A percentile compares a stretch with the other conserved stretches of the same genome.
Evolutionary conservation across 106 monocot genomes (phyloP).

Genomic region (Allium cepa): DNA sequence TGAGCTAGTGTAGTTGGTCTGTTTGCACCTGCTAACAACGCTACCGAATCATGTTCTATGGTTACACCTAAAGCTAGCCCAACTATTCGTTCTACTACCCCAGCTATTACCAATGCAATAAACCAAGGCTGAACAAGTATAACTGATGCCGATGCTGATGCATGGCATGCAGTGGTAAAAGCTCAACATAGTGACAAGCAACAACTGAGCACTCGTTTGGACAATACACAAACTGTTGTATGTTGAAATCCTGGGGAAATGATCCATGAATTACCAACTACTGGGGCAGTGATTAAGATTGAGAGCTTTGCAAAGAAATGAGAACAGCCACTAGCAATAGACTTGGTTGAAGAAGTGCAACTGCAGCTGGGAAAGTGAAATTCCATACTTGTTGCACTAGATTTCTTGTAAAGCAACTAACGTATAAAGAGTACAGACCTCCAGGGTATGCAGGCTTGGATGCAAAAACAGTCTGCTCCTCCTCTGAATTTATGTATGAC

Average conservation of each 20-base stretch:
- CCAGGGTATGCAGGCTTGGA: too few relatives aligned
- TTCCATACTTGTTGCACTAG: slow-evolving; percentile 90
- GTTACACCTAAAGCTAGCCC: slow-evolving; percentile 83
- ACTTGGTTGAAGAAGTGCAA: slow-evolving; percentile 53
- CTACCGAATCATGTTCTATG: slow-evolving; percentile 93
- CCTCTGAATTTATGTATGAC: background rate
- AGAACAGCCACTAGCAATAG: too few relatives aligned
- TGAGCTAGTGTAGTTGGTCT: slow-evolving; percentile 75
- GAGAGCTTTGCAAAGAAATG: too few relatives aligned
- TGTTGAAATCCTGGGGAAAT: too few relatives aligned
- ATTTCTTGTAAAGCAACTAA: slow-evolving; percentile 40
- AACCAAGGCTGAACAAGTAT: slow-evolving; percentile 88
- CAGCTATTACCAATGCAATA: slow-evolving; percentile 47
- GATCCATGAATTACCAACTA: too few relatives aligned
- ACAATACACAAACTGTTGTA: too few relatives aligned
- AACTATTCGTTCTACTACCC: slow-evolving; percentile 67
- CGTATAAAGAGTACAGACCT: too few relatives aligned
- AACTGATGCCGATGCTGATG: slow-evolving; percentile 44
- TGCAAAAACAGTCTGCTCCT: too few relatives aligned
- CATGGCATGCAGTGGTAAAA: slow-evolving; percentile 26
- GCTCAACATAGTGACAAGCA: too few relatives aligned
- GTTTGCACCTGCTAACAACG: slow-evolving; percentile 79
- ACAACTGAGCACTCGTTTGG: too few relatives aligned
- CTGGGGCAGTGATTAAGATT: too few relatives aligned
- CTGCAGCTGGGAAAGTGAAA: slow-evolving; percentile 91